A percentile compares a stretch with the other conserved stretches of the same genome.
phyloP scores from a whole-genome alignment of 1,284 basidiomycete genomes.

The Thecaphora thlaspeos region DNA sequence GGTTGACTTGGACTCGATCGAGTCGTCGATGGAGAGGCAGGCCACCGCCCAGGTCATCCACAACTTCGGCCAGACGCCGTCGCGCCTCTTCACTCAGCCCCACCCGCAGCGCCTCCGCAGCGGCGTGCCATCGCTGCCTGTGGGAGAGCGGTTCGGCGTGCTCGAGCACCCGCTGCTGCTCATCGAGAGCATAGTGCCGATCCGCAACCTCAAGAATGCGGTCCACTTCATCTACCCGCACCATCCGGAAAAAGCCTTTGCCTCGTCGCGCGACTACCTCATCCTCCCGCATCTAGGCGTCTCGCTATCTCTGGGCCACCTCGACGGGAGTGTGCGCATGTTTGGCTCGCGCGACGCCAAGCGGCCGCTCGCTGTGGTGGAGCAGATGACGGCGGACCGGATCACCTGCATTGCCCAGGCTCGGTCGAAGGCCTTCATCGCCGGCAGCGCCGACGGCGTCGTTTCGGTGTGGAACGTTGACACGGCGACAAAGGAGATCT shows the following conservation, averaged over 20 bases:
- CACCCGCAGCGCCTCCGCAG: conserved; percentile 71
- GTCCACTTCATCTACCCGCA: conserved; percentile 65
- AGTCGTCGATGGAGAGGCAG: conserved; percentile 80
- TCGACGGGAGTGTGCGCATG: conserved; percentile 64
- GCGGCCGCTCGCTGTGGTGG: conserved; percentile 67
- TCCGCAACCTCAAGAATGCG: conserved; percentile 55
- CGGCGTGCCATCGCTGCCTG: conserved; percentile 6
- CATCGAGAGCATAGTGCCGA: conserved; percentile 38
- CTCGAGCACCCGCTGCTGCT: conserved; percentile 68
- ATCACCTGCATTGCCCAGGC: conserved; percentile 68
- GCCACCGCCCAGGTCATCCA: conserved; percentile 93
- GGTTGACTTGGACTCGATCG: conserved; percentile 67
- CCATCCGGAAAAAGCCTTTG: conserved; percentile 67
- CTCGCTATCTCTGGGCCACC: conserved; percentile 68
- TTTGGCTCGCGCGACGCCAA: conserved; percentile 35
- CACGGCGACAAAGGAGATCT: conserved; percentile 18
- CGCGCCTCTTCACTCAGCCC: conserved; percentile 73
- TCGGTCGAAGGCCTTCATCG: conserved; percentile 70
- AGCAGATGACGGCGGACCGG: conserved; percentile 17
- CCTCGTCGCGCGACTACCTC: conserved; percentile 66
- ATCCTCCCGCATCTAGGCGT: conserved; percentile 66
- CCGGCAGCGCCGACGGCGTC: conserved; percentile 64
- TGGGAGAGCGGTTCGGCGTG: conserved; percentile 65
- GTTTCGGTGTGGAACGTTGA: conserved; percentile 40
- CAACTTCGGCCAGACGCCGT: conserved; percentile 65